Conservation (phyloP, 2,329 filamentous ascomycete genomes). For the Alternaria atra region DNA sequence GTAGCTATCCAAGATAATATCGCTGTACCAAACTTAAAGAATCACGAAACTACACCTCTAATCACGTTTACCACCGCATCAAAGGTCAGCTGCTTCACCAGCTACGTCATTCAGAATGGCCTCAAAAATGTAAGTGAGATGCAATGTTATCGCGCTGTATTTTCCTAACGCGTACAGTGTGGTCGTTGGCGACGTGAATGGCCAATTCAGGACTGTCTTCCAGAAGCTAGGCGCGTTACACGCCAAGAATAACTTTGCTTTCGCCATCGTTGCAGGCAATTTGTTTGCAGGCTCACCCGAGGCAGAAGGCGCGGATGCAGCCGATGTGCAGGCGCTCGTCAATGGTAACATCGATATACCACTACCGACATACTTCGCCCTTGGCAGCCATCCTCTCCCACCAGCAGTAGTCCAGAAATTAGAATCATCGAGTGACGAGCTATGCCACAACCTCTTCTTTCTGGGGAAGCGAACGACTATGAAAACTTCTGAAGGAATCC, state of each 20-base stretch:
- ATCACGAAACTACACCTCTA: background rate
- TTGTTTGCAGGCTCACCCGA: slow-evolving; percentile 70
- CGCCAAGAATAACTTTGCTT: slow-evolving; percentile 85
- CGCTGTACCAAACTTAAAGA: background rate
- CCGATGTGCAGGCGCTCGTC: slow-evolving; percentile 70
- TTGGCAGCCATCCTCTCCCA: slow-evolving; percentile 79
- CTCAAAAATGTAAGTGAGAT: slow-evolving; percentile 61
- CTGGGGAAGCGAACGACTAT: slow-evolving; percentile 84
- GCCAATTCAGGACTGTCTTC: slow-evolving; percentile 78
- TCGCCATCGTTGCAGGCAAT: slow-evolving; percentile 85
- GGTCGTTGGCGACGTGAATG: slow-evolving; percentile 84
- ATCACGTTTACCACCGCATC: background rate
- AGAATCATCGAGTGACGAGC: slow-evolving; percentile 70
- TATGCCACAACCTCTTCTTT: slow-evolving; percentile 91
- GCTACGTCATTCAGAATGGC: slow-evolving; percentile 55
- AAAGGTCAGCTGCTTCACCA: background rate
- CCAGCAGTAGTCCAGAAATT: slow-evolving; percentile 75
- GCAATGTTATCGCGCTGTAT: background rate
- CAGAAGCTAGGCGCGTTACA: slow-evolving; percentile 83
- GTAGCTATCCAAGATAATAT: background rate
- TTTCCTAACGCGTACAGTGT: slow-evolving; percentile 62
- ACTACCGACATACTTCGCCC: slow-evolving; percentile 88
- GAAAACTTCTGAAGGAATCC: slow-evolving; percentile 88
- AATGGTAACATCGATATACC: slow-evolving; percentile 77
- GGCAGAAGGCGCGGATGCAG: slow-evolving; percentile 62